Evolutionary conservation across 2,329 filamentous ascomycete species (phyloP), one percentile per base, ranked within the genome.

Genomic region (Didymella arachidicola): DNA sequence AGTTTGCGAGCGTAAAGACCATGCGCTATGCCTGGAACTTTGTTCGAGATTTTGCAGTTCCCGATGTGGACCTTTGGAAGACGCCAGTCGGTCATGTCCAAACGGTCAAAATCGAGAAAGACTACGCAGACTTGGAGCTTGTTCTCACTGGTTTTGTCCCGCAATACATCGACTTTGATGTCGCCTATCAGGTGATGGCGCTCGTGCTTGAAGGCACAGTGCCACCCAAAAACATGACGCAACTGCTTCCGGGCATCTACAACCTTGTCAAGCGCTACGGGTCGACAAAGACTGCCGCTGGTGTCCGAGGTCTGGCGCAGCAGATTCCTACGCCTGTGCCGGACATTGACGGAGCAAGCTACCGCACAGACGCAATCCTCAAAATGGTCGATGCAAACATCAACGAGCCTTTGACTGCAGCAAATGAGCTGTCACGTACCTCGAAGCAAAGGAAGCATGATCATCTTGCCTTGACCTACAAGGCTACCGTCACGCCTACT

Each of bases 231-330:
- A 60, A 60, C 12, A 65, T 67, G 56, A 34, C 32, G 1, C 22
- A 55, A 11, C 16, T 73, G 6, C 41, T 73, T 18, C 63, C 57
- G 68, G 69, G 11, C 64, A 72, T 54, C 49, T 66, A 14, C 62
- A 61, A 7, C 57, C 66, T 39, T 66, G 75, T 66, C 65, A 79
- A 25, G 69, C 73, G 58, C 75, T 75, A 16, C 76, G 79, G 22
- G 67, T 73, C 49, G 74, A 83, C 1, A 87, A 91, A 70, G 82
- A 84, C 30, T 86, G 86, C 84, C 88, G 1, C 86, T 92, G 0
- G 82, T 85, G 8, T 93, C 91, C 67, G 82, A 81, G 48, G 89
- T 91, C 51, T 91, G 91, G 72, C 84, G 87, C 68, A 87, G 85
- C 65, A 69, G 32, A 55, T 72, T 18, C 62, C 64, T 2, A 70